Conservation (phyloP, 257 asterid genomes). For the Capsicum baccatum region DNA sequence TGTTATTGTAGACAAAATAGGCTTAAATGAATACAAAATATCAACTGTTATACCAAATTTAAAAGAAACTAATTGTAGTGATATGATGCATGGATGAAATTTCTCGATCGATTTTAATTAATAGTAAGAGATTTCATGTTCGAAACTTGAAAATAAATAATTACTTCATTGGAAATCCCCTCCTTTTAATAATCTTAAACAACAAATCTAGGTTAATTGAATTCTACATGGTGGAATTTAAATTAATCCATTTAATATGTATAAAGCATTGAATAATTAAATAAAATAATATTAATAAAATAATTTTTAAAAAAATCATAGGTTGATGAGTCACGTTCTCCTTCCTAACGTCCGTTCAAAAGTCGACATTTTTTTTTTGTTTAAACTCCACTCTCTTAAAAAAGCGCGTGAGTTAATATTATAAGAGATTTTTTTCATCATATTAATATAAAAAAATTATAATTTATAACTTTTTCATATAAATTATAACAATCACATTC, state of each 20-base stretch:
- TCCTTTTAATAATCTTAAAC: neutral
- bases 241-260: neutral
- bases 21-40: neutral
- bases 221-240: neutral
- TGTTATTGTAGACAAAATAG: too few species aligned
- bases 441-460: too few species aligned
- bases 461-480: too few species aligned
- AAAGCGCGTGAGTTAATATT: neutral
- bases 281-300: neutral
- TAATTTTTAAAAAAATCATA: neutral
- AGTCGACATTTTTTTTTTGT: neutral
- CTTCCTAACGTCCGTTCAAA: constrained; percentile 2
- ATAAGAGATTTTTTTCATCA: too few species aligned
- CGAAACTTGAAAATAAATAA: neutral
- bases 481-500: too few species aligned
- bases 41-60: neutral
- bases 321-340: neutral
- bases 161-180: too few species aligned
- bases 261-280: too few species aligned
- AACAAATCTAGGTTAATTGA: neutral
- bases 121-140: neutral
- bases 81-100: neutral
- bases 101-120: neutral
- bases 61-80: neutral
- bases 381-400: neutral